phyloP scores from a whole-genome alignment of 805 yeast species.

The Lipomyces yamanashiensis region DNA sequence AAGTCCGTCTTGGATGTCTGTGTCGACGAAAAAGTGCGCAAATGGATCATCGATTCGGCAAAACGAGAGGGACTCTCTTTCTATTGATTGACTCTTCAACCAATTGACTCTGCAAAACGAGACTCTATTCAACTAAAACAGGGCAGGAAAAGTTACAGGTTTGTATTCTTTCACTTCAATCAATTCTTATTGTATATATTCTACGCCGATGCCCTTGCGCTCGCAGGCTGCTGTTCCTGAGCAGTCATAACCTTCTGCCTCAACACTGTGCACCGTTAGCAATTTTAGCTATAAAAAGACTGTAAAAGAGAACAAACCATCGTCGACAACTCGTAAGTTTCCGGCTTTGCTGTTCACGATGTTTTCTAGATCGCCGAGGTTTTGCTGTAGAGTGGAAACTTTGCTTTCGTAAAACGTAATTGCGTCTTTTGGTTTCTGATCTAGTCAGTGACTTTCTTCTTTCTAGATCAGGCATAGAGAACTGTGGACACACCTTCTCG shows the following conservation, averaged over 20 bases:
- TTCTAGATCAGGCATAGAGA: neutral
- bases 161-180: neutral
- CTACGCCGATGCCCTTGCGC: constrained; percentile 2
- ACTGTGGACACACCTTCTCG: constrained; percentile 59
- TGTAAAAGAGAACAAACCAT: constrained; percentile 36
- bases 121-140: neutral
- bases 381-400: constrained; percentile 70
- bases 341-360: constrained; percentile 77
- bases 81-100: neutral
- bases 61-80: constrained; percentile 24
- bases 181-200: neutral
- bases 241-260: constrained; percentile 35
- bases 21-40: constrained; percentile 56
- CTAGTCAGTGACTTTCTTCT: neutral
- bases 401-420: constrained; percentile 72
- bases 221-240: constrained; percentile 24
- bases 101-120: constrained; percentile 8
- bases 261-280: constrained; percentile 13
- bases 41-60: constrained; percentile 39
- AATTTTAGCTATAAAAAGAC: neutral
- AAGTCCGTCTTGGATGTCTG: constrained; percentile 60
- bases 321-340: constrained; percentile 63
- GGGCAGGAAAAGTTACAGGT: too few relatives aligned
- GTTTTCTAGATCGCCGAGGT: constrained; percentile 71
- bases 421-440: constrained; percentile 61